A percentile compares a stretch with the other conserved stretches of the same genome.
These are phyloP conservation scores for Globisporangium barbulae DNA, from an alignment of 352 stramenopile species.

Conservation along the genomic window DNA sequence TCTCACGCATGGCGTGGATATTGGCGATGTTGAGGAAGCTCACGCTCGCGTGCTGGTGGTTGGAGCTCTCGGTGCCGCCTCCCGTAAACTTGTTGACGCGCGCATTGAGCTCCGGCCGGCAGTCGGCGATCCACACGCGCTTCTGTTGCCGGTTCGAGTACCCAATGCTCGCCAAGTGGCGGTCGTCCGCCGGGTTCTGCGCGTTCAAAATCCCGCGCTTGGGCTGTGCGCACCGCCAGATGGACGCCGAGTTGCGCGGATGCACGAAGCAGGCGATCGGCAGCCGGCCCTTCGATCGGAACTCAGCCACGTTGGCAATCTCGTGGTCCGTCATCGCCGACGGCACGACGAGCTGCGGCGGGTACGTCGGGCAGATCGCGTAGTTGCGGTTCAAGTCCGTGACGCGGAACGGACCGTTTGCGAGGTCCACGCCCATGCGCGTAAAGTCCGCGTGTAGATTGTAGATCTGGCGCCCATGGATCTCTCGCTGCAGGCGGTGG, in stretches of 20 bases:
- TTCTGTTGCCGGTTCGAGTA: slow-evolving; percentile 37
- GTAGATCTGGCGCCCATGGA: slow-evolving; percentile 58
- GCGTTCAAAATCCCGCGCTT: slow-evolving; percentile 82
- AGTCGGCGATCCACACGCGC: slow-evolving; percentile 88
- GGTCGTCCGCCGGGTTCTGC: slow-evolving; percentile 68
- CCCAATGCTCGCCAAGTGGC: slow-evolving; percentile 66
- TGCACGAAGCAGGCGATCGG: slow-evolving; percentile 85
- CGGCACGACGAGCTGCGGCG: slow-evolving; percentile 69
- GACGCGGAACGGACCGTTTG: slow-evolving; percentile 38
- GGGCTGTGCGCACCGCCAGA: slow-evolving; percentile 85
- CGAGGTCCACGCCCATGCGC: slow-evolving; percentile 65
- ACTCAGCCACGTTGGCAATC: slow-evolving; percentile 63
- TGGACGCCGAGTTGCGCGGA: slow-evolving; percentile 53
- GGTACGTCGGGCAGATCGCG: slow-evolving; percentile 80
- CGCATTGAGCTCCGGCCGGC: slow-evolving; percentile 87
- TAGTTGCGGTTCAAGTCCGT: slow-evolving; percentile 69
- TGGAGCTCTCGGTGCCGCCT: slow-evolving; percentile 87
- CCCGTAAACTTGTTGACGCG: slow-evolving; percentile 88
- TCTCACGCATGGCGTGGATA: slow-evolving; percentile 92
- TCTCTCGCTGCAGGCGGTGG: slow-evolving; percentile 15
- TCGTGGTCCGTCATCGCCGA: slow-evolving; percentile 56
- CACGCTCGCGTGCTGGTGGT: slow-evolving; percentile 64
- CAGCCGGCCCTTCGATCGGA: slow-evolving; percentile 78
- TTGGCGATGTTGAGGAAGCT: slow-evolving; percentile 91
- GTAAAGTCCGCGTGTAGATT: slow-evolving; percentile 65